phyloP scores from a whole-genome alignment of 1,284 basidiomycete species.

The Psilocybe mexicana region DNA sequence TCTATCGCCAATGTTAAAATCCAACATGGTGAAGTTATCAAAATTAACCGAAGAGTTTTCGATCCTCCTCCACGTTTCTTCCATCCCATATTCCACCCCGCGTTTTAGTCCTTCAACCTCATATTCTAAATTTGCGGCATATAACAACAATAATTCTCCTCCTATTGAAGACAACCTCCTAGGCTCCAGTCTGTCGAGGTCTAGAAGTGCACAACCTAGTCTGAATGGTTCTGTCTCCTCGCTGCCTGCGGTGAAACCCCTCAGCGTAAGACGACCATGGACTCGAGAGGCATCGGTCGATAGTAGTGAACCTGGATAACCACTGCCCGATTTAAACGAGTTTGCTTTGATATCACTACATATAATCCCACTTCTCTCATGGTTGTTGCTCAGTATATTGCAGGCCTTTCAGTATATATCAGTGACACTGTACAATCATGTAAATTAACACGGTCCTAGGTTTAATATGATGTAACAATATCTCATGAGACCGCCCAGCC shows the following conservation, averaged over 20 bases:
- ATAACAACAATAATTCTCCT: constrained; percentile 16
- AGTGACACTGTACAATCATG: neutral
- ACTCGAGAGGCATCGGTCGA: constrained; percentile 26
- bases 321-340: neutral
- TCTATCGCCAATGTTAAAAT: constrained; percentile 59
- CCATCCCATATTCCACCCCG: constrained; percentile 59
- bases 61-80: constrained; percentile 78
- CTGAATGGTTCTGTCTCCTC: constrained; percentile 43
- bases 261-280: constrained; percentile 26
- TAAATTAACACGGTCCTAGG: neutral
- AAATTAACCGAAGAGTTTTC: constrained; percentile 79
- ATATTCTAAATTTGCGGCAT: constrained; percentile 20
- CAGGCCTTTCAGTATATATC: neutral
- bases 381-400: neutral
- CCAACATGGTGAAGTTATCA: constrained; percentile 69
- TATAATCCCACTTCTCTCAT: neutral
- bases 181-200: constrained; percentile 58
- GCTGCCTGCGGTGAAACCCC: constrained; percentile 51
- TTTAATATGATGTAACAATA: neutral
- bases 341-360: neutral
- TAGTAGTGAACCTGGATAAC: constrained; percentile 23
- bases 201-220: constrained; percentile 52
- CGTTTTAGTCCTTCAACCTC: constrained; percentile 62
- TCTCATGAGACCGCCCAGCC: neutral
- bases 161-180: constrained; percentile 45